Conservation (phyloP, 257 asterid species). For the Solanum tarijense region DNA sequence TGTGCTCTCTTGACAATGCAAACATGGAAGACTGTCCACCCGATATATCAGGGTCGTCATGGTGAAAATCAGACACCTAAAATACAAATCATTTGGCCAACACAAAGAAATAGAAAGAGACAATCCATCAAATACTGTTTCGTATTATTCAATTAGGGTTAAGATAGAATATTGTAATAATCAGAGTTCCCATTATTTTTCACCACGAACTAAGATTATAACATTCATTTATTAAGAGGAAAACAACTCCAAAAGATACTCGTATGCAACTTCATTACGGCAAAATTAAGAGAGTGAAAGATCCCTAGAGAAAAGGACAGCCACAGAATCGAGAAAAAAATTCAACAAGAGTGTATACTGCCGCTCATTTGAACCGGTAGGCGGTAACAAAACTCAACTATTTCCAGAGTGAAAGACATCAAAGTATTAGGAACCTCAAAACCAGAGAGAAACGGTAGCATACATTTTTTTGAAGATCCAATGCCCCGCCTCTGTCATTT, state of each 20-base stretch:
- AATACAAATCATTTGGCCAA: background rate
- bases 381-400: background rate
- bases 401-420: background rate
- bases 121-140: background rate
- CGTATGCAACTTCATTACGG: background rate
- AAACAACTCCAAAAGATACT: background rate
- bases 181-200: background rate
- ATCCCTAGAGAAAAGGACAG: background rate
- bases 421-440: background rate
- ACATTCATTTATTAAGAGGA: background rate
- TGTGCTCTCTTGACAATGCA: slow-evolving; percentile 19
- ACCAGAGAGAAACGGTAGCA: slow-evolving; percentile 17
- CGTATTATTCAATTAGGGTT: background rate
- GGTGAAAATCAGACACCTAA: slow-evolving; percentile 22
- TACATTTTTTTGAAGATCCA: slow-evolving; percentile 54
- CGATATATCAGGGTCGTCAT: slow-evolving; percentile 15
- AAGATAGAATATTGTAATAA: background rate
- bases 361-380: background rate
- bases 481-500: slow-evolving; percentile 31
- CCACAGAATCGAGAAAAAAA: background rate
- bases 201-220: background rate
- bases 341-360: background rate
- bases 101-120: background rate
- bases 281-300: background rate
- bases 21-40: slow-evolving; percentile 24